Base-by-base conservation (phyloP, 1,139 yeast genomes). In the Petasospora fabianii region DNA sequence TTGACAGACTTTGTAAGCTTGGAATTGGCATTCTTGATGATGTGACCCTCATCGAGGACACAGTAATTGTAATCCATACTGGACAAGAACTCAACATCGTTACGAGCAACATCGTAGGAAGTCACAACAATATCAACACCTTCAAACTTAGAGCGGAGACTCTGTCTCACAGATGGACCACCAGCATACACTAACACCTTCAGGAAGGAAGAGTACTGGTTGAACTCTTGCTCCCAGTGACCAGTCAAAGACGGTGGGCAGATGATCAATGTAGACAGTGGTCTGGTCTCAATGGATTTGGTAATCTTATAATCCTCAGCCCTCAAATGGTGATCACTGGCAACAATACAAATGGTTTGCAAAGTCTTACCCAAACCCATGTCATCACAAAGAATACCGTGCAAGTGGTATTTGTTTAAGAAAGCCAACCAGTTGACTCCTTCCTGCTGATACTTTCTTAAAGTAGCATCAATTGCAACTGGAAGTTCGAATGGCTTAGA, bases 351-450 rank as follows among this genome's bases (percentile, higher is more conserved):
- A 56, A 94, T 88, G 0, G 98, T 90, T 62, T 94, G 99, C 47
- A 94, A 71, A 0, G 99, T 94, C 60, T 94, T 94, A 43, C 99
- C 99, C 27, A 94, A 73, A 11, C 99, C 99, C 99, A 94, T 94
- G 77, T 94, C 99, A 62, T 94, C 99, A 76, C 98, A 92, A 36
- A 94, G 68, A 55, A 94, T 88, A 36, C 98, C 99, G 64, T 94
- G 98, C 37, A 94, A 68, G 61, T 92, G 96, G 57, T 94, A 94
- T 56, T 86, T 86, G 66, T 92, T 94, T 56, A 94, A 73, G 59
- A 94, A 94, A 13, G 96, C 96, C 41, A 94, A 70, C 99, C 99
- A 94, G 59, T 92, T 94, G 31, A 94, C 95, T 61, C 99, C 99
- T 49, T 94, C 97, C 61, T 92, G 97, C 64, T 94, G 99, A 58